Evolutionary conservation across 2,329 filamentous ascomycete species (phyloP).

Genomic region (Paecilomyces dactylethromorphus): DNA sequence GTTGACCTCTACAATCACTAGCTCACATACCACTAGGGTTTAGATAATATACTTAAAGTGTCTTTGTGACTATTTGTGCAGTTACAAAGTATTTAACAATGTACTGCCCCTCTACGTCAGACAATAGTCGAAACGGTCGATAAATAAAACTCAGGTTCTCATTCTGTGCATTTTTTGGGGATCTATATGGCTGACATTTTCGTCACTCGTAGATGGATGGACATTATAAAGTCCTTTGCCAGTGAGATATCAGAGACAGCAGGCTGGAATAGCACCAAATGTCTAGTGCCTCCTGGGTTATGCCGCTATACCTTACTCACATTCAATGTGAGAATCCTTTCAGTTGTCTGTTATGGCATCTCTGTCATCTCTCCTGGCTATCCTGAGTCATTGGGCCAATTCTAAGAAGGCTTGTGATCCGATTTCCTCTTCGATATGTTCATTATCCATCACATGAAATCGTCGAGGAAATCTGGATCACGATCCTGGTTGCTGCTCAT

Average conservation of each 20-base stretch:
- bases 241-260: neutral
- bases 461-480: conserved; percentile 67
- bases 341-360: neutral
- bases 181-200: neutral
- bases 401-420: neutral
- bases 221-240: neutral
- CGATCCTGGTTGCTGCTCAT: conserved; percentile 79
- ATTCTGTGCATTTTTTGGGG: neutral
- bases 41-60: neutral
- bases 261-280: neutral
- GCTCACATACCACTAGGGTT: neutral
- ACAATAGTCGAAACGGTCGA: too few relatives aligned
- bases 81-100: neutral
- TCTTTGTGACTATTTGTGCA: neutral
- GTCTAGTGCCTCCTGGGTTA: neutral
- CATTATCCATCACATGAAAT: conserved; percentile 70
- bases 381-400: neutral
- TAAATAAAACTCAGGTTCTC: too few relatives aligned
- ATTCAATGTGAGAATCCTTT: neutral
- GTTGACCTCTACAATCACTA: neutral
- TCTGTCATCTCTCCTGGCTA: neutral
- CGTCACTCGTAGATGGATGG: neutral
- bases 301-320: neutral
- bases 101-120: neutral
- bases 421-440: neutral